Percentiles rank a stretch among this genome's conserved stretches.
phyloP scores from a whole-genome alignment of 768 basidiomycete species.

The Vararia minispora region DNA sequence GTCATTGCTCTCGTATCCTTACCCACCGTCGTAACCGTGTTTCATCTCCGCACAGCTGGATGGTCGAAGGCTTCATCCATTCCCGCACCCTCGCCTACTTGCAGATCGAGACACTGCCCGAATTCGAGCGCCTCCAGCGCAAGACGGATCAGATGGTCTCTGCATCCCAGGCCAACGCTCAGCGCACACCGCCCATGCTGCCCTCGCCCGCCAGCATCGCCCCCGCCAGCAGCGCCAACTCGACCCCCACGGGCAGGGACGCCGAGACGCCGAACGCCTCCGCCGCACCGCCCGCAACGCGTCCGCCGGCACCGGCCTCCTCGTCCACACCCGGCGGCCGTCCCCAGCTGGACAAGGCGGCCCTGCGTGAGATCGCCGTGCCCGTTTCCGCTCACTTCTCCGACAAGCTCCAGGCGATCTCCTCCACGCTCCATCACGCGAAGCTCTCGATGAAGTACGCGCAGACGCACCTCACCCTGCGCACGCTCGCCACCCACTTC shows the following conservation, averaged over 20 bases:
- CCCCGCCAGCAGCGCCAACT: constrained; percentile 60
- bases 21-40: constrained; percentile 17
- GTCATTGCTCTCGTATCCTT: constrained; percentile 14
- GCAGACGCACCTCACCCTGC: constrained; percentile 48
- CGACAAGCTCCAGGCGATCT: not conserved
- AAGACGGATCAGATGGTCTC: too few relatives aligned
- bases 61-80: constrained; percentile 72
- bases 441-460: constrained; percentile 12
- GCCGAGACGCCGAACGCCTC: constrained; percentile 40
- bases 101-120: constrained; percentile 10
- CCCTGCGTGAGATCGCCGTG: constrained; percentile 9
- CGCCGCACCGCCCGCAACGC: constrained; percentile 14
- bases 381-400: constrained; percentile 10
- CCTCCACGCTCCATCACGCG: constrained; percentile 4
- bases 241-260: constrained; percentile 58
- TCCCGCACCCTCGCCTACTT: constrained; percentile 35
- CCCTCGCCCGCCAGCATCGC: constrained; percentile 68
- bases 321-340: constrained; percentile 17
- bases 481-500: constrained; percentile 58
- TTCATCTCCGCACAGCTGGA: constrained; percentile 35
- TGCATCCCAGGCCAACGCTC: constrained; percentile 7
- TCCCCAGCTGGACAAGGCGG: too few relatives aligned
- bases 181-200: constrained; percentile 57
- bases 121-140: constrained; percentile 5
- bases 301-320: constrained; percentile 17